phyloP scores from a whole-genome alignment of 2,329 filamentous ascomycete genomes.

The Apiospora sp. region DNA sequence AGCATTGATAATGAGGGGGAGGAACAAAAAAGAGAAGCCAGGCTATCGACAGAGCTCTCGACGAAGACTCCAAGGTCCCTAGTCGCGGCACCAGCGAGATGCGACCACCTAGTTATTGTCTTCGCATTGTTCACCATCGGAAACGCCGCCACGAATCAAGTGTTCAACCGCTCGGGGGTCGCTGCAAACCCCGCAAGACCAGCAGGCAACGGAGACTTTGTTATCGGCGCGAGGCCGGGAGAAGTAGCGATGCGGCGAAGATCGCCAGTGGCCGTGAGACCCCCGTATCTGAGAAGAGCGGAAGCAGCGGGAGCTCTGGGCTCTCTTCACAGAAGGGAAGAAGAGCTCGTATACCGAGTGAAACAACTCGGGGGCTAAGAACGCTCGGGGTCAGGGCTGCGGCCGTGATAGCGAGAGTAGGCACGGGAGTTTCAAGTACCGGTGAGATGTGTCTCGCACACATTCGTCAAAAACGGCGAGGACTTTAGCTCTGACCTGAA shows the following conservation, averaged over 20 bases:
- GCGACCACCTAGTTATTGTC: too few relatives aligned
- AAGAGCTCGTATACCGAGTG: slow-evolving; percentile 28
- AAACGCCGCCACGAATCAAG: not conserved
- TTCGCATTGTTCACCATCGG: slow-evolving; percentile 17
- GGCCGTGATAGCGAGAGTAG: too few relatives aligned
- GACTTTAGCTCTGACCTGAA: too few relatives aligned
- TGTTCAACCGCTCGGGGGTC: not conserved
- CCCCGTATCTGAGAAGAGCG: slow-evolving; percentile 53
- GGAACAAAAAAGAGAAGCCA: slow-evolving; percentile 92
- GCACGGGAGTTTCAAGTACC: too few relatives aligned
- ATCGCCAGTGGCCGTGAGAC: slow-evolving; percentile 62
- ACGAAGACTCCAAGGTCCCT: slow-evolving; percentile 83
- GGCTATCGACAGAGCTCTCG: slow-evolving; percentile 90
- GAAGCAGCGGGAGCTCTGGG: slow-evolving; percentile 56
- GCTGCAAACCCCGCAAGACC: too few relatives aligned
- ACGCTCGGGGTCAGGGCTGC: not conserved
- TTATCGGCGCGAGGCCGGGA: too few relatives aligned
- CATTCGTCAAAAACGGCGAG: too few relatives aligned
- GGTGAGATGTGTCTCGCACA: too few relatives aligned
- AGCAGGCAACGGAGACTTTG: too few relatives aligned
- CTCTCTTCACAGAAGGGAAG: slow-evolving; percentile 79
- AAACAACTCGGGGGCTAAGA: not conserved
- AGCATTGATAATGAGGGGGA: slow-evolving; percentile 89
- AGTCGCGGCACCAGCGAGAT: too few relatives aligned
- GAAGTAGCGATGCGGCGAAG: slow-evolving; percentile 49